These are phyloP conservation scores for Talaromyces sp. DNA, from an alignment of 2,329 filamentous ascomycete species.

Conservation along the genomic window DNA sequence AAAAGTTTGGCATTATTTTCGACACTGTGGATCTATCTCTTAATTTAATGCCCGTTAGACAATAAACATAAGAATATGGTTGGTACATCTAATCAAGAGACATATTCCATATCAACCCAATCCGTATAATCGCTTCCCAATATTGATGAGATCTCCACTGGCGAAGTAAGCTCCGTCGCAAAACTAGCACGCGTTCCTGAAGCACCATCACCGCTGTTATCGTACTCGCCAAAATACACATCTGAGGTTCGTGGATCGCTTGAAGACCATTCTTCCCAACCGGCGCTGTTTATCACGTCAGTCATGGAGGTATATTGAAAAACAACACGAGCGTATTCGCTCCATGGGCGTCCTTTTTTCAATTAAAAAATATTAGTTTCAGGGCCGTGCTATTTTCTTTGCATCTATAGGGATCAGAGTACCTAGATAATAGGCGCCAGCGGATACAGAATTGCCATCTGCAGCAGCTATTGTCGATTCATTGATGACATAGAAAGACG, in stretches of 20 bases:
- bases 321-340: constrained; percentile 9
- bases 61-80: background rate
- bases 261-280: constrained; percentile 54
- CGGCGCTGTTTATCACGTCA: constrained; percentile 53
- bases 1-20: background rate
- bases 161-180: constrained; percentile 32
- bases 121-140: constrained; percentile 39
- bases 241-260: constrained; percentile 46
- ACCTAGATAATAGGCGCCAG: constrained; percentile 6
- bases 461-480: constrained; percentile 21
- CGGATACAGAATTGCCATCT: background rate
- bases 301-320: constrained; percentile 8
- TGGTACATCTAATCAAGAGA: constrained; percentile 12
- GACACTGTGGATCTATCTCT: background rate
- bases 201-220: constrained; percentile 54
- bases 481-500: constrained; percentile 53
- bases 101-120: constrained; percentile 42
- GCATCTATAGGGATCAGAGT: background rate
- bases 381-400: too few relatives aligned
- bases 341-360: constrained; percentile 6
- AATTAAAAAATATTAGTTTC: background rate
- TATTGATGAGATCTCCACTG: constrained; percentile 41
- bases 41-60: background rate
- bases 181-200: constrained; percentile 50
- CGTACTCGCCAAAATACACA: constrained; percentile 55